Evolutionary conservation across 2,329 filamentous ascomycete genomes (phyloP).

Genomic region (Calonectria hawksworthii): DNA sequence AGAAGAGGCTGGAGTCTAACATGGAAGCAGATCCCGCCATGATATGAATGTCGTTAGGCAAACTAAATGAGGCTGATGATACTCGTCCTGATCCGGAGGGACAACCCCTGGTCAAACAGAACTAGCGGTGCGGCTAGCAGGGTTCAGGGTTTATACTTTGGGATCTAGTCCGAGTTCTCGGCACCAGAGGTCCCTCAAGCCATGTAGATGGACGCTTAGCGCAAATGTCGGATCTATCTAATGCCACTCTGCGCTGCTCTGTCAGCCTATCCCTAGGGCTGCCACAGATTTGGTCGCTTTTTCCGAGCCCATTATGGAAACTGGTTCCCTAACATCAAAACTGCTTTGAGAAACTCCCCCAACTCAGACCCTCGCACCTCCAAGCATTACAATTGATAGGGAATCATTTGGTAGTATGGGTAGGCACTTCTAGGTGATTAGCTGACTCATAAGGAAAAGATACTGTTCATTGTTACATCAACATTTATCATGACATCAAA

Average conservation of each 20-base stretch:
- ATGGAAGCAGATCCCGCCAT: neutral
- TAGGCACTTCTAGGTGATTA: neutral
- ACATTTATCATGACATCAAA: neutral
- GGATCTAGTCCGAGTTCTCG: constrained; percentile 36
- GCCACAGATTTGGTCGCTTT: neutral
- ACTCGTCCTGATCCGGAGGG: constrained; percentile 39
- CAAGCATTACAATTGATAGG: neutral
- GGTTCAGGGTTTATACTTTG: constrained; percentile 42
- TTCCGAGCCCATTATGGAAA: neutral
- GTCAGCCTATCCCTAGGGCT: no score
- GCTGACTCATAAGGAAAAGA: neutral
- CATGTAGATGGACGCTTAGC: constrained; percentile 30
- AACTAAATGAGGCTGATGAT: constrained; percentile 36
- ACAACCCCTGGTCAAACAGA: constrained; percentile 33
- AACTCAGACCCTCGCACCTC: neutral
- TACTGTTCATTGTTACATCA: neutral
- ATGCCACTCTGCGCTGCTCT: neutral
- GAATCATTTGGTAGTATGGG: neutral
- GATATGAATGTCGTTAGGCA: constrained; percentile 21
- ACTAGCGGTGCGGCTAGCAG: constrained; percentile 35
- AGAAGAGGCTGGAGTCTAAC: neutral
- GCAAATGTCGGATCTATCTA: constrained; percentile 6
- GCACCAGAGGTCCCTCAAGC: constrained; percentile 10
- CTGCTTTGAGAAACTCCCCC: neutral
- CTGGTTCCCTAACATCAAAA: neutral